A percentile compares a stretch with the other conserved stretches of the same genome.
Evolutionary conservation across 192 early-diverging fungal species (phyloP).

Genomic region (Coemansia sp.): DNA sequence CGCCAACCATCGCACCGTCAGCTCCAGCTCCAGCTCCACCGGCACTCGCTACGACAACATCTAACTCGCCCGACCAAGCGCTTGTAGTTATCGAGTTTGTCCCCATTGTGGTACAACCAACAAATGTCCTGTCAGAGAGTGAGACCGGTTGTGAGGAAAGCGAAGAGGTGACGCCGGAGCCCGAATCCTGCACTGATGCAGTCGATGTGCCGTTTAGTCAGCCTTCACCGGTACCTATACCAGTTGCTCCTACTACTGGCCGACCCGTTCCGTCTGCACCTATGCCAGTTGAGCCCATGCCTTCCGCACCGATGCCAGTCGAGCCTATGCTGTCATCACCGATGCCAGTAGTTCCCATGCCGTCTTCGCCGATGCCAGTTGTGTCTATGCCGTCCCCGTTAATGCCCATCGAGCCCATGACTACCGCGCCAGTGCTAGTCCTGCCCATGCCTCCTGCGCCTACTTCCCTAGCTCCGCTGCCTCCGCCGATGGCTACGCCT

Average conservation of each 20-base stretch:
- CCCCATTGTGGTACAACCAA: constrained; percentile 13
- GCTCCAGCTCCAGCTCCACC: not conserved
- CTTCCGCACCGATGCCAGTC: not conserved
- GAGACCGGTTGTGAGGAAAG: not conserved
- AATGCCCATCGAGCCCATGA: not conserved
- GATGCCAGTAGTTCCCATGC: constrained; percentile 3
- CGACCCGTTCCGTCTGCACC: not conserved
- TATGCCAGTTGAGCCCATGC: not conserved
- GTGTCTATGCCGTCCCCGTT: constrained; percentile 15
- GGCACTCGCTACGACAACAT: constrained; percentile 4
- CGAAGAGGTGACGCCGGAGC: not conserved
- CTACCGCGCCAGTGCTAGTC: not conserved
- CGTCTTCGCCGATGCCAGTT: constrained; percentile 17
- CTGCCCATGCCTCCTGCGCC: constrained; percentile 15
- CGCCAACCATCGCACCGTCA: constrained; percentile 2
- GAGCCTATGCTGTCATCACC: not conserved
- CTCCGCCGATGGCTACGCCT: not conserved
- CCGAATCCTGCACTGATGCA: not conserved
- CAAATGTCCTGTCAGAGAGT: not conserved
- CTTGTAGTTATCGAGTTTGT: constrained; percentile 34
- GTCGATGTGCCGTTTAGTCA: not conserved
- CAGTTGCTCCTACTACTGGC: not conserved
- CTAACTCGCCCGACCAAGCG: constrained; percentile 6
- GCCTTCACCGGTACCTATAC: not conserved
- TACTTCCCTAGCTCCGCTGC: constrained; percentile 2